Percentiles rank a stretch among this genome's conserved stretches.
These are phyloP conservation scores for Flagelloscypha sp. DNA, from an alignment of 768 basidiomycete species.

Conservation along the genomic window DNA sequence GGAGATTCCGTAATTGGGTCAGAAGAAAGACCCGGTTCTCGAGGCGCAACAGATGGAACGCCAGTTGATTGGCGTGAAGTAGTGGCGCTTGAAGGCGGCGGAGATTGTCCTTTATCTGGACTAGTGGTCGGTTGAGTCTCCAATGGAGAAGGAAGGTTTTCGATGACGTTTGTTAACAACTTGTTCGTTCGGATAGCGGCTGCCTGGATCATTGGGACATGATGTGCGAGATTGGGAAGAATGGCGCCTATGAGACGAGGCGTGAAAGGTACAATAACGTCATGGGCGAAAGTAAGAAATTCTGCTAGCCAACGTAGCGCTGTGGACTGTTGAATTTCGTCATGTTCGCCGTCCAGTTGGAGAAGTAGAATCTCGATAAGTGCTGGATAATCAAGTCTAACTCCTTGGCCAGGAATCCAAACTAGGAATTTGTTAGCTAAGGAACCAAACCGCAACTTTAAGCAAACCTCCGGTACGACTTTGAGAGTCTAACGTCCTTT, in stretches of 20 bases:
- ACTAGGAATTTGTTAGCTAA: constrained; percentile 30
- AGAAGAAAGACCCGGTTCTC: too few relatives aligned
- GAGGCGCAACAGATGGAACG: constrained; percentile 28
- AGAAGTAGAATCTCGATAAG: constrained; percentile 90
- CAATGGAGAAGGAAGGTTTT: constrained; percentile 68
- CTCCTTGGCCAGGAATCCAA: constrained; percentile 93
- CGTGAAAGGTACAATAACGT: constrained; percentile 91
- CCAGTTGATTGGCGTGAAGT: constrained; percentile 45
- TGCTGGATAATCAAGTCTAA: constrained; percentile 81
- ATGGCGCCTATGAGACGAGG: constrained; percentile 90
- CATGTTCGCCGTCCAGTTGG: constrained; percentile 79
- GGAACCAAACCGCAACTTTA: constrained; percentile 1
- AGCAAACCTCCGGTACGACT: constrained; percentile 55
- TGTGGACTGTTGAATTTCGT: constrained; percentile 90
- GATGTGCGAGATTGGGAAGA: constrained; percentile 90
- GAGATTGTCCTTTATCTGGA: constrained; percentile 22
- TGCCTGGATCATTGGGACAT: constrained; percentile 79
- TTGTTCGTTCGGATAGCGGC: constrained; percentile 85
- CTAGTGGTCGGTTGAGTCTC: constrained; percentile 30
- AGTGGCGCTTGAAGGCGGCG: constrained; percentile 31
- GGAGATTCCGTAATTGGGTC: constrained; percentile 16
- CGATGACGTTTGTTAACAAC: constrained; percentile 76
- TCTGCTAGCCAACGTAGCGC: constrained; percentile 92
- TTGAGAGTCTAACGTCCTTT: constrained; percentile 40
- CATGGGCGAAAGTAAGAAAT: constrained; percentile 78